phyloP scores from a whole-genome alignment of 2,329 filamentous ascomycete species.

The Aspergillus tubingensis region DNA sequence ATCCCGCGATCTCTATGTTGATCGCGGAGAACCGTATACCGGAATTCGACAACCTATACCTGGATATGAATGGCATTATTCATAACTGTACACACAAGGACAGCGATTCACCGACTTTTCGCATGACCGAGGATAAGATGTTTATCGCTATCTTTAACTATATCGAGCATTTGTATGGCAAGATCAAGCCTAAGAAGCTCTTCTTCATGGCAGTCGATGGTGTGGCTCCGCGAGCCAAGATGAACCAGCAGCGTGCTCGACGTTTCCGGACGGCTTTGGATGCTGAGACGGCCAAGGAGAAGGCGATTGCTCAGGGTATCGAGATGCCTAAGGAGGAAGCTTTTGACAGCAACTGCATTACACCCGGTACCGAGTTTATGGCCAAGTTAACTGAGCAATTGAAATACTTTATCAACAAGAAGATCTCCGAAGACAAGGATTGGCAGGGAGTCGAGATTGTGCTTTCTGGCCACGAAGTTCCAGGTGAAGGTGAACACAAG shows the following conservation, averaged over 20 bases:
- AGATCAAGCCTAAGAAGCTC: constrained; percentile 96
- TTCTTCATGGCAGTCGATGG: constrained; percentile 99
- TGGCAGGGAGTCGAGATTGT: constrained; percentile 98
- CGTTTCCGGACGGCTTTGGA: constrained; percentile 94
- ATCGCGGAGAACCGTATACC: constrained; percentile 99
- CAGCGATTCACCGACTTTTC: constrained; percentile 85
- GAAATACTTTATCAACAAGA: constrained; percentile 99
- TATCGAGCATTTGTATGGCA: constrained; percentile 97
- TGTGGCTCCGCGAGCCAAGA: constrained; percentile 95
- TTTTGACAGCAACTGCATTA: constrained; percentile 99
- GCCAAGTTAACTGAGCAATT: constrained; percentile 90
- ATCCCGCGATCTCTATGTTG: constrained; percentile 96
- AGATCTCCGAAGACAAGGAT: constrained; percentile 92
- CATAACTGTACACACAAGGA: constrained; percentile 99
- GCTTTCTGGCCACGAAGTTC: constrained; percentile 94
- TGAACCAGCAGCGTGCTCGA: constrained; percentile 97
- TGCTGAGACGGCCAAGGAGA: constrained; percentile 83
- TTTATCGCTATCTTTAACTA: constrained; percentile 99
- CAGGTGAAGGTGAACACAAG: constrained; percentile 98
- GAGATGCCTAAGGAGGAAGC: constrained; percentile 93
- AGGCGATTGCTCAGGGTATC: constrained; percentile 83
- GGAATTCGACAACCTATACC: constrained; percentile 95
- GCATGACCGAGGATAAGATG: constrained; percentile 97
- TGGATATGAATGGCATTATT: constrained; percentile 95
- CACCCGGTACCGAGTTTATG: constrained; percentile 96